Base-by-base conservation (phyloP, 2,329 filamentous ascomycete species). In the Colletotrichum sp. region DNA sequence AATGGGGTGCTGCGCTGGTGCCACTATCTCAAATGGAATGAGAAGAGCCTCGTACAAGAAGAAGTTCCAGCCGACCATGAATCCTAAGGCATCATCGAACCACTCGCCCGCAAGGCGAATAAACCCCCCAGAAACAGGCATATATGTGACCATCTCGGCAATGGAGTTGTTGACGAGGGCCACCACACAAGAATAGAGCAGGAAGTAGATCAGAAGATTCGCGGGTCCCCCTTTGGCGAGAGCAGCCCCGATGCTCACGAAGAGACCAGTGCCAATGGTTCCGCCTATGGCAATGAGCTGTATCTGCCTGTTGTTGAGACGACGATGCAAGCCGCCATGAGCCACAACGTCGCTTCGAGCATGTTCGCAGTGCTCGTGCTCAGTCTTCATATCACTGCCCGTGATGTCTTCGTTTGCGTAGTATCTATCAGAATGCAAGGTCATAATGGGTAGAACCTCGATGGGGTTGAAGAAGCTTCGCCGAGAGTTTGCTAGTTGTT, bases 1-100 rank as follows among this genome's bases (percentile, higher is more conserved):
- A n/a, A n/a, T n/a, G n/a, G n/a, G n/a, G n/a, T n/a, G n/a, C n/a
- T n/a, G n/a, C n/a, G n/a, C n/a, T n/a, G n/a, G n/a, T n/a, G 76
- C 77, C 44, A 79, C 77, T 19, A 80, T 80, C 63, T 78, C 82
- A 3, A 83, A 81, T 19, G 84, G 82, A 28, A 84, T 73, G n/a
- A 90, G 88, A 68, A 90, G 79, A 12, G 75, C 73, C 28, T 71
- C 73, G 44, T 75, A 74, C 65, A 93, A 92, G 91, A 91, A 93
- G 81, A 91, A 91, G 78, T 91, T 91, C 90, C 89, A 91, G 0
- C 89, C 90, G 57, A 90, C 81, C 11, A 89, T 88, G 77, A 91
- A 91, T 3, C 89, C 89, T 78, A 90, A 87, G 1, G 88, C 86
- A 79, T 90, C 88, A 78, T 91, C 89, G n/a, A 90, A 87, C 76